phyloP scores from a whole-genome alignment of 306 rosid genomes.

The Aeschynomene evenia region DNA sequence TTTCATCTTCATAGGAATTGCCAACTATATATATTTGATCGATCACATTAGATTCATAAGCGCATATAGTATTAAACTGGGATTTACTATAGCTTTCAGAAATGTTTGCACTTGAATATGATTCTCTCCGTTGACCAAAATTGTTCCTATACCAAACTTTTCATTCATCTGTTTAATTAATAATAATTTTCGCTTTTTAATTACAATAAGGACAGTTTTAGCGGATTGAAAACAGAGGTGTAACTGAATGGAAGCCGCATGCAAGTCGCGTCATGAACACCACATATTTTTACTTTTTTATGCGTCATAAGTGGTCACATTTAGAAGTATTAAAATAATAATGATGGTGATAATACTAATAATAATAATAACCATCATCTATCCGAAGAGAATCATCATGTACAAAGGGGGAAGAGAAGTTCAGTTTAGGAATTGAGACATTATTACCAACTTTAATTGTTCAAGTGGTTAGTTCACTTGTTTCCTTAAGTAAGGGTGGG shows the following conservation, averaged over 20 bases:
- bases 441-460: too few species aligned
- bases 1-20: neutral
- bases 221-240: neutral
- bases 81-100: neutral
- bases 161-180: neutral
- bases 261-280: neutral
- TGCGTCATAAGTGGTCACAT: neutral
- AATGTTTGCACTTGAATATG: constrained; percentile 7
- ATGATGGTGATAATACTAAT: neutral
- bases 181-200: neutral
- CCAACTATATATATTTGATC: neutral
- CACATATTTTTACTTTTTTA: neutral
- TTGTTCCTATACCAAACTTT: neutral
- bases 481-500: too few species aligned
- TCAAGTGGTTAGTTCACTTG: too few species aligned
- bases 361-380: neutral
- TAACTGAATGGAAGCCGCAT: neutral
- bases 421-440: too few species aligned
- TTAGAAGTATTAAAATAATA: neutral
- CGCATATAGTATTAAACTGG: neutral
- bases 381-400: neutral
- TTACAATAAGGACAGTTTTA: neutral
- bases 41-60: neutral
- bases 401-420: too few species aligned
- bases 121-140: neutral